phyloP scores from a whole-genome alignment of 164 flowering plant genomes.

The Liquidambar formosana region DNA sequence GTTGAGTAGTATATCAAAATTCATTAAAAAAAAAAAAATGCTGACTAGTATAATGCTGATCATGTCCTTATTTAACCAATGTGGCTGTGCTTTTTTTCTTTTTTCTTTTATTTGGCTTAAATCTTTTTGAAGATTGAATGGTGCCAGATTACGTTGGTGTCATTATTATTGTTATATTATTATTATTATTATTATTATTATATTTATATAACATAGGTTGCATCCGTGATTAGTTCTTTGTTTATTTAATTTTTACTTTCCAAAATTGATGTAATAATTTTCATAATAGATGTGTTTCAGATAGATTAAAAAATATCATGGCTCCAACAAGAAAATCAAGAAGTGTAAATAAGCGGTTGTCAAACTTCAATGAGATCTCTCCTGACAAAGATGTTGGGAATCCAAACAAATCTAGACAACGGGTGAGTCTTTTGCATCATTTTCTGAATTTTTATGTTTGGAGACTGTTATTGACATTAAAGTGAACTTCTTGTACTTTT shows the following conservation, averaged over 20 bases:
- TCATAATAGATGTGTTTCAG: neutral
- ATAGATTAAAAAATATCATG: slow-evolving; percentile 15
- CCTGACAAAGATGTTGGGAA: slow-evolving; percentile 28
- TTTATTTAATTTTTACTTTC: neutral
- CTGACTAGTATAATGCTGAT: too few relatives aligned
- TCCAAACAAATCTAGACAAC: slow-evolving; percentile 37
- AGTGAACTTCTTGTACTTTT: neutral
- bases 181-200: neutral
- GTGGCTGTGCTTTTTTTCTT: neutral
- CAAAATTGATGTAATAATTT: neutral
- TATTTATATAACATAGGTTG: neutral
- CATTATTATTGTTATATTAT: neutral
- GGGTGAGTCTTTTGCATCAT: slow-evolving; percentile 40
- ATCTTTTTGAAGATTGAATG: too few relatives aligned
- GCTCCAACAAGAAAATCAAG: slow-evolving; percentile 35
- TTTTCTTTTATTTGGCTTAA: neutral
- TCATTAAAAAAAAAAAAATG: too few relatives aligned
- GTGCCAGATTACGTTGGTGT: too few relatives aligned
- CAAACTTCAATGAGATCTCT: slow-evolving; percentile 26
- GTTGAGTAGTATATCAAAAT: too few relatives aligned
- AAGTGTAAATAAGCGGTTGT: slow-evolving; percentile 33
- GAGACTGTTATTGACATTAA: neutral
- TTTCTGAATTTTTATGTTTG: neutral
- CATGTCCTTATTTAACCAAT: too few relatives aligned
- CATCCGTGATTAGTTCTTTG: neutral